phyloP scores from a whole-genome alignment of 1,139 yeast species.

The Tardiomyces depauwii region DNA sequence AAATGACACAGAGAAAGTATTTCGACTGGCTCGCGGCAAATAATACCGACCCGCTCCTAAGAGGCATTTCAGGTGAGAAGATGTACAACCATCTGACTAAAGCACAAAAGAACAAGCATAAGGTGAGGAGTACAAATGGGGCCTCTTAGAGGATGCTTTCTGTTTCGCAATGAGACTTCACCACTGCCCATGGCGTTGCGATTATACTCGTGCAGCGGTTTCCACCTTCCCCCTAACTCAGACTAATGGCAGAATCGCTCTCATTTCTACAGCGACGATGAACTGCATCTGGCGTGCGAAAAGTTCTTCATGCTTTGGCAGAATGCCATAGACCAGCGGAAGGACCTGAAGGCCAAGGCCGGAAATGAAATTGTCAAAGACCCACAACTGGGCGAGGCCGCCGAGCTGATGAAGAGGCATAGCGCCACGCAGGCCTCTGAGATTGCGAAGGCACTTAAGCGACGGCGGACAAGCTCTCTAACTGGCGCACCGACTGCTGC shows the following conservation, averaged over 20 bases:
- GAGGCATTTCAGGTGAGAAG: background rate
- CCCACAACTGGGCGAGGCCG: background rate
- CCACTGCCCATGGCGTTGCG: no score
- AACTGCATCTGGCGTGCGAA: background rate
- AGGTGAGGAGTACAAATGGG: no score
- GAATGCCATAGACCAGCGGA: background rate
- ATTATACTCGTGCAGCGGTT: no score
- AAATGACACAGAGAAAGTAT: background rate
- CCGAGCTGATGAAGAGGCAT: background rate
- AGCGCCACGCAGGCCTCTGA: background rate
- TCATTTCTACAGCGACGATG: background rate
- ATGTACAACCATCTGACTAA: background rate
- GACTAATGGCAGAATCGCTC: background rate
- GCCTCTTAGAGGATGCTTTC: no score
- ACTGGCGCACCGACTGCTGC: background rate
- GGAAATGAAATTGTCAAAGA: background rate
- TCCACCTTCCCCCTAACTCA: no score
- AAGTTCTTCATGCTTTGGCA: background rate
- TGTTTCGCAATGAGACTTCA: no score
- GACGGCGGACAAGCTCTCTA: background rate
- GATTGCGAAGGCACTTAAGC: background rate
- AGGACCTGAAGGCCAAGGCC: constrained; percentile 2
- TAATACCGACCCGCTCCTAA: background rate
- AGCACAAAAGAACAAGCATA: background rate
- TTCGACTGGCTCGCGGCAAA: background rate